A percentile compares a stretch with the other conserved stretches of the same genome.
These are phyloP conservation scores for Xylaria scruposa DNA, from an alignment of 495 filamentous ascomycete genomes.

Conservation along the genomic window DNA sequence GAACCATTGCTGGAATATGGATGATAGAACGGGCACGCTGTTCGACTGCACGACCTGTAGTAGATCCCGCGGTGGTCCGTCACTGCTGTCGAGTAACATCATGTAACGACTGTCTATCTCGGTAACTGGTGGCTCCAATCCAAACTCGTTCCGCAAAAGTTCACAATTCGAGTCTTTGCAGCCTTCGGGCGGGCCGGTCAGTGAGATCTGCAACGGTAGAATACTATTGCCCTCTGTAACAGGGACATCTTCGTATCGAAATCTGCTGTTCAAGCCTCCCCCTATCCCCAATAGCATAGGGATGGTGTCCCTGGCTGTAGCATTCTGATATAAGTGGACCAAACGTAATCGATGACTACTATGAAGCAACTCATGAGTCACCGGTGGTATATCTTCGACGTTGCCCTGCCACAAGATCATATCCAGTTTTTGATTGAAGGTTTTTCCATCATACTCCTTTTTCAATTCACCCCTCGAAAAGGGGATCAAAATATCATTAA, in stretches of 20 bases:
- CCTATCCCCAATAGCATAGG: slow-evolving; percentile 48
- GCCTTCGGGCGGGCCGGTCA: slow-evolving; percentile 55
- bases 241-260: slow-evolving; percentile 42
- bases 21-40: slow-evolving; percentile 67
- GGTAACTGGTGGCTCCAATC: slow-evolving; percentile 49
- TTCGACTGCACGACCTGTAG: slow-evolving; percentile 68
- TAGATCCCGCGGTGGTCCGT: slow-evolving; percentile 68
- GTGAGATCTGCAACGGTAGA: slow-evolving; percentile 49
- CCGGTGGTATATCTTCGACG: slow-evolving; percentile 40
- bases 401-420: slow-evolving; percentile 69
- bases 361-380: slow-evolving; percentile 44
- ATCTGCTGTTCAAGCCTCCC: slow-evolving; percentile 35
- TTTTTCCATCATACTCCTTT: slow-evolving; percentile 47
- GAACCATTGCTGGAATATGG: slow-evolving; percentile 78
- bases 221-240: slow-evolving; percentile 43
- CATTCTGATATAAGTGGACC: slow-evolving; percentile 65
- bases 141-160: slow-evolving; percentile 59
- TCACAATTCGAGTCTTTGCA: slow-evolving; percentile 60
- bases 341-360: slow-evolving; percentile 64
- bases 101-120: slow-evolving; percentile 57
- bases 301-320: slow-evolving; percentile 40
- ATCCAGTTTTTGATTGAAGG: slow-evolving; percentile 60
- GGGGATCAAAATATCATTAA: slow-evolving; percentile 80
- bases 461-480: slow-evolving; percentile 75
- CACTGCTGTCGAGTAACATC: slow-evolving; percentile 72